Conservation (phyloP, 2,329 filamentous ascomycete species). For the Allantophomopsis lycopodina region DNA sequence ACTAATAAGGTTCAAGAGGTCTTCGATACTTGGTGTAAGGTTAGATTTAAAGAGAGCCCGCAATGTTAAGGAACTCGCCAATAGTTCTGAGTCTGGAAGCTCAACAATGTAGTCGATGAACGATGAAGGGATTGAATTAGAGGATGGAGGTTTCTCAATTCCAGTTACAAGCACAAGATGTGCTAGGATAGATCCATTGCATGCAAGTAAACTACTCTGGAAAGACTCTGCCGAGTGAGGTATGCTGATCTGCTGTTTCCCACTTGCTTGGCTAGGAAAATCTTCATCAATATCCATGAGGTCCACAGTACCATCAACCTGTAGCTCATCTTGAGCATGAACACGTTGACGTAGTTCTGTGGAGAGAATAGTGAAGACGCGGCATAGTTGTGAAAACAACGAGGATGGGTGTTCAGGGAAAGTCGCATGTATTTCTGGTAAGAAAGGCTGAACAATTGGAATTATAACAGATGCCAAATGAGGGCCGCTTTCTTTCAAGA, state of each 20-base stretch:
- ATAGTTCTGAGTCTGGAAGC: slow-evolving; percentile 36
- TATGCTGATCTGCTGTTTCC: slow-evolving; percentile 22
- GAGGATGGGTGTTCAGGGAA: slow-evolving; percentile 10
- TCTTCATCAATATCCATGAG: slow-evolving; percentile 55
- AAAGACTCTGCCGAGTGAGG: slow-evolving; percentile 24
- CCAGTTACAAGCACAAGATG: slow-evolving; percentile 10
- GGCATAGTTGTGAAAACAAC: slow-evolving; percentile 6
- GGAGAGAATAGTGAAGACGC: not conserved
- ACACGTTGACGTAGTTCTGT: too few species aligned
- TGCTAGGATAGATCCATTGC: slow-evolving; percentile 9
- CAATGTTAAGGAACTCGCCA: slow-evolving; percentile 35
- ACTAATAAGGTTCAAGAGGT: slow-evolving; percentile 32
- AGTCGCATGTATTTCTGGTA: slow-evolving; percentile 15
- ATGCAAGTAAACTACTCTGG: slow-evolving; percentile 10
- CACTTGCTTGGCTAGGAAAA: slow-evolving; percentile 45
- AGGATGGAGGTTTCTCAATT: slow-evolving; percentile 5
- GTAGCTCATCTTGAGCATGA: too few species aligned
- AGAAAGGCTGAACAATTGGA: slow-evolving; percentile 1
- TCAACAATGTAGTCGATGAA: slow-evolving; percentile 36
- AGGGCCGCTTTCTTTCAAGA: too few species aligned
- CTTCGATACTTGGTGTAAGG: slow-evolving; percentile 30
- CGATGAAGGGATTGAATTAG: slow-evolving; percentile 30
- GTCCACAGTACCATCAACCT: slow-evolving; percentile 19
- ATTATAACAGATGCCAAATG: too few species aligned
- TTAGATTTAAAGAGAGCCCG: slow-evolving; percentile 39